Conservation (phyloP, 2,329 filamentous ascomycete species). For the Rutstroemia sp. region DNA sequence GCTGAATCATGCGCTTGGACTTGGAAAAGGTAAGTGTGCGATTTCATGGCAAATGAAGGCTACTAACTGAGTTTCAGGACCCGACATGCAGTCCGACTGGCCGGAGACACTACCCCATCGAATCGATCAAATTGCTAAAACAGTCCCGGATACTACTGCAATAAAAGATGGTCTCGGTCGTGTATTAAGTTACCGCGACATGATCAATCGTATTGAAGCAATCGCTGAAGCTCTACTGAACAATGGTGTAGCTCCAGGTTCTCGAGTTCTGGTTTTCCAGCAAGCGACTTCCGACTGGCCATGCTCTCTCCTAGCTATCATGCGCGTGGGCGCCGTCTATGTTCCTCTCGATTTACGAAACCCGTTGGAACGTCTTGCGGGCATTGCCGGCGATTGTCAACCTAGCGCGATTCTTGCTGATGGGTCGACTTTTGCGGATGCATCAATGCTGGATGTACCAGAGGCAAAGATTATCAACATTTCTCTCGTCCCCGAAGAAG, state of each 20-base stretch:
- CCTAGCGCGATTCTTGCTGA: slow-evolving; percentile 28
- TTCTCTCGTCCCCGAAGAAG: background rate
- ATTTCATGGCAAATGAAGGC: background rate
- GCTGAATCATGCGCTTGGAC: background rate
- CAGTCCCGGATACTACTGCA: background rate
- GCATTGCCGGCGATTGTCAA: slow-evolving; percentile 26
- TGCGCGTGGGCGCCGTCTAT: slow-evolving; percentile 29
- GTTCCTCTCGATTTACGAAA: slow-evolving; percentile 30
- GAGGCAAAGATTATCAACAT: background rate
- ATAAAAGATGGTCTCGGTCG: background rate
- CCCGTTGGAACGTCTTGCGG: slow-evolving; percentile 20
- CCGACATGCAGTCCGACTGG: background rate
- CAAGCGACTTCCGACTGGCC: slow-evolving; percentile 21
- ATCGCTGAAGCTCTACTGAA: background rate
- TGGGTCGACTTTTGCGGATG: slow-evolving; percentile 16
- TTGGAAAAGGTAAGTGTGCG: background rate
- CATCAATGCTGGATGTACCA: background rate
- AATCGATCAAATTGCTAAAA: background rate
- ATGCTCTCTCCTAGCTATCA: slow-evolving; percentile 29
- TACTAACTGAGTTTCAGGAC: background rate
- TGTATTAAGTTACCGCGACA: background rate
- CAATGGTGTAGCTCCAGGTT: background rate
- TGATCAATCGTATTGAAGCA: background rate
- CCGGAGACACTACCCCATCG: background rate
- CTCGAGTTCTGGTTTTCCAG: slow-evolving; percentile 7